Base-by-base conservation (phyloP, 2,329 filamentous ascomycete species). In the Aureobasidium vineae region DNA sequence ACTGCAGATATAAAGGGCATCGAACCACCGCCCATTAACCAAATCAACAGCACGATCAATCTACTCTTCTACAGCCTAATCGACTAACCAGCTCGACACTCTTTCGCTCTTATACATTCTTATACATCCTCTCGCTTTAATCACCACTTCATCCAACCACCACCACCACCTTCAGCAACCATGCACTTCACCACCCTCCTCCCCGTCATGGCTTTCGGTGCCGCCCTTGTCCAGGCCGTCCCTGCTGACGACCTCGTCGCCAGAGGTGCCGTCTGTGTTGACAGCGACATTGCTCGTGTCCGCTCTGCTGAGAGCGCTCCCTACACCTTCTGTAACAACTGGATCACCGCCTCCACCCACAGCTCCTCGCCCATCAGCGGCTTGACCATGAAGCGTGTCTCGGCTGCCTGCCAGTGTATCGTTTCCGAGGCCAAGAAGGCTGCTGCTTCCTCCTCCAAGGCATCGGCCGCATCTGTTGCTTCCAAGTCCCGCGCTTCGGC, bases 121-220 rank as follows among this genome's bases (percentile, higher is more conserved):
- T 50, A 63, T 63, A 63, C 59, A 40, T 63, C 59, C 43, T n/a
- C 15, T 50, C 59, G 43, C 59, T 53, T 50, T 26, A 19, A 63
- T n/a, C 13, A 49, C 59, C 45, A 54, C 61, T 45, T 45, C 56
- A 69, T 11, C 59, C 26, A 61, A 41, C 16, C n/a, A 49, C 57
- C 40, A 45, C 21, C n/a, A 31, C 43, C 31, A 16, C 45, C 50
- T 36, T 56, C 56, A 69, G 23, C 60, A 43, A 53, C 47, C 41
- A 72, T 73, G 72, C 70, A 71, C 43, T 69, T 69, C 66, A 67
- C 67, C 33, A 69, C 71, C 28, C 53, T 73, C 61, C 66, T 74
- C 10, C 70, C 72, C 13, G 69, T 74, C 53, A 67, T 73, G 56
- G 50, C 61, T 33, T 50, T 65, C 33, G 61, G 61, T 31, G 61